A percentile compares a stretch with the other conserved stretches of the same genome.
Evolutionary conservation across 1,284 basidiomycete genomes (phyloP).

Genomic region (Neolentinus lepideus): DNA sequence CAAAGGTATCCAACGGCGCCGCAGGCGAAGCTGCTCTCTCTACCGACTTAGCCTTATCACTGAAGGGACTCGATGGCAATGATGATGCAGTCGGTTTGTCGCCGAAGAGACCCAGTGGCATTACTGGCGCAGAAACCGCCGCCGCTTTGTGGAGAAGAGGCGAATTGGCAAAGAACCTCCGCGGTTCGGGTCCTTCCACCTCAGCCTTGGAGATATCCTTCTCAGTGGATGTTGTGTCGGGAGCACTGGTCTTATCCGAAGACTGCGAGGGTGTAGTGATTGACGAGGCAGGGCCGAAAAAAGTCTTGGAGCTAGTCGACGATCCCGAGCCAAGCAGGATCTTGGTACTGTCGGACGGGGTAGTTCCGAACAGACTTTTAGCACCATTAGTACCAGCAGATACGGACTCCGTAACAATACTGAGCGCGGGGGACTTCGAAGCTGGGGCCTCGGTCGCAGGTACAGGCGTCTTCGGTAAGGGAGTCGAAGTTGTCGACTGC

Average conservation of each 20-base stretch:
- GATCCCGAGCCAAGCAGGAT: too few relatives aligned
- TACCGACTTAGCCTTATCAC: background rate
- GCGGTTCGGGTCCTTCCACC: constrained; percentile 10
- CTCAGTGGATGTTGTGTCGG: constrained; percentile 11
- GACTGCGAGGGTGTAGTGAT: constrained; percentile 10
- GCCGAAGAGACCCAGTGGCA: constrained; percentile 50
- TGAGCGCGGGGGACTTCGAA: background rate
- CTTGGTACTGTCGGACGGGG: too few relatives aligned
- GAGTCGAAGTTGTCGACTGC: constrained; percentile 19
- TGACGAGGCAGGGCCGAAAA: constrained; percentile 1
- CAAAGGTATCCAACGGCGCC: background rate
- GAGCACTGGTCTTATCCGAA: constrained; percentile 7
- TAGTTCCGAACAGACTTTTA: too few relatives aligned
- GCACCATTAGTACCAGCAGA: too few relatives aligned
- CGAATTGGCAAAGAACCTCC: too few relatives aligned
- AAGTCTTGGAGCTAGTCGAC: background rate
- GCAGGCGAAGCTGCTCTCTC: background rate
- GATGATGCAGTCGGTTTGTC: constrained; percentile 14
- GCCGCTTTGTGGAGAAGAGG: too few relatives aligned
- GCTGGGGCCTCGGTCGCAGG: background rate
- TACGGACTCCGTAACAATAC: background rate
- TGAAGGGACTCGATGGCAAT: background rate
- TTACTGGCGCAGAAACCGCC: too few relatives aligned
- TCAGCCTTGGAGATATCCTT: constrained; percentile 4
- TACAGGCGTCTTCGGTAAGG: background rate